Evolutionary conservation across 2,329 filamentous ascomycete species (phyloP), one percentile per base, ranked within the genome.

Genomic region (Apiospora rasikravindrae): DNA sequence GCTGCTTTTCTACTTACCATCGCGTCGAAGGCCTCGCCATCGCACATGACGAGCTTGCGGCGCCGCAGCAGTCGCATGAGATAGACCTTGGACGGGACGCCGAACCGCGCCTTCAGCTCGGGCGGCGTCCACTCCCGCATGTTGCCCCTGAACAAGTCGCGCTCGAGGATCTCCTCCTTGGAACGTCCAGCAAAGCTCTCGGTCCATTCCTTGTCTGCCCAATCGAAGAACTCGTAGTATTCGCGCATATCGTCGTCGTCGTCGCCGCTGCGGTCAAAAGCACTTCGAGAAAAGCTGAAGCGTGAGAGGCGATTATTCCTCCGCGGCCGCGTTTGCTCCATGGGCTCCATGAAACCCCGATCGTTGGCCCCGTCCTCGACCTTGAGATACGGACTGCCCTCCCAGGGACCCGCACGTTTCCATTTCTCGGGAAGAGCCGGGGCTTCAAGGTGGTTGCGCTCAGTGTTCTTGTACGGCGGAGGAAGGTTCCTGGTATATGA

Each of bases 81-180:
- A 16, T 37, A 70, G 45, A 75, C 73, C 47, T 73, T 71, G 64
- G 69, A 75, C 51, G 37, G 24, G 10, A 73, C 69, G 24, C 76
- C 76, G 24, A 75, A 72, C 26, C 72, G 53, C 14, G 42, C 57
- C 40, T 70, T 37, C 2, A 61, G 14, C 29, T 61, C 29, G 16
- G 53, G 4, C 5, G 29, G 29, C 19, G 53, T 61, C 53, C 53
- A 61, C 5, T 61, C 53, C 2, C 53, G 53, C 26, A 37, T 8
- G 11, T 4, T 7, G 26, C 7, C 7, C 16, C 16, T 16, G 29
- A 61, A 61, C 53, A 61, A 16, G 8, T 61, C 16, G 26, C 53
- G 26, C 53, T 61, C 53, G 29, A 61, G 53, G 19, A 61, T 61
- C 53, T 37, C 29, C 53, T 61, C 53, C 53, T 61, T 61, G 53